A percentile compares a stretch with the other conserved stretches of the same genome.
Evolutionary conservation across 1,139 yeast species (phyloP).

Genomic region (Sugiyamaella castrensis): DNA sequence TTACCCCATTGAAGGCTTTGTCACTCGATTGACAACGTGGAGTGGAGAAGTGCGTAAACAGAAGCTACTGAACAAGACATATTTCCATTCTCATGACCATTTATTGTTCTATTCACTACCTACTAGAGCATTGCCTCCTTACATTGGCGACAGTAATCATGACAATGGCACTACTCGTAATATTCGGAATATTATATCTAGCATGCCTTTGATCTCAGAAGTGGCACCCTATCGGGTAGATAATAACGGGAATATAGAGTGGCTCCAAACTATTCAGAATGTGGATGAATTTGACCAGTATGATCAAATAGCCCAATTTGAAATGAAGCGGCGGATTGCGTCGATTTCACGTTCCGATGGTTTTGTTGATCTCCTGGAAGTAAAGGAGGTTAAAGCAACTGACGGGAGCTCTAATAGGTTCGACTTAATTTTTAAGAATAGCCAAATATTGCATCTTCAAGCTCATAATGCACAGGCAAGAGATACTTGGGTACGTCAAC

Average conservation of each 20-base stretch:
- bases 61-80: slow-evolving; percentile 53
- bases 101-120: slow-evolving; percentile 59
- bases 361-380: slow-evolving; percentile 56
- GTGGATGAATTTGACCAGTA: slow-evolving; percentile 44
- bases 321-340: slow-evolving; percentile 59
- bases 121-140: slow-evolving; percentile 59
- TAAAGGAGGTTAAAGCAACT: slow-evolving; percentile 41
- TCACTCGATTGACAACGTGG: slow-evolving; percentile 55
- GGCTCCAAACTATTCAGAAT: slow-evolving; percentile 49
- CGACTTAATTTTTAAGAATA: slow-evolving; percentile 51
- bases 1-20: slow-evolving; percentile 70
- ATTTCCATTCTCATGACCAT: slow-evolving; percentile 61
- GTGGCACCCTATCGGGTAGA: slow-evolving; percentile 52
- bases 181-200: not conserved
- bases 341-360: slow-evolving; percentile 59
- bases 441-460: slow-evolving; percentile 50
- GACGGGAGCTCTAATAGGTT: slow-evolving; percentile 34
- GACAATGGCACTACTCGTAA: not conserved
- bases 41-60: slow-evolving; percentile 45
- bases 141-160: slow-evolving; percentile 38
- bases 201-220: slow-evolving; percentile 36
- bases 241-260: slow-evolving; percentile 49
- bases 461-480: slow-evolving; percentile 50
- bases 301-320: slow-evolving; percentile 59
- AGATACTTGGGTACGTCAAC: slow-evolving; percentile 61